Percentiles rank a stretch among this genome's conserved stretches.
Evolutionary conservation across 164 flowering plant species (phyloP).

Genomic region (grape (Vitis vinifera)): DNA sequence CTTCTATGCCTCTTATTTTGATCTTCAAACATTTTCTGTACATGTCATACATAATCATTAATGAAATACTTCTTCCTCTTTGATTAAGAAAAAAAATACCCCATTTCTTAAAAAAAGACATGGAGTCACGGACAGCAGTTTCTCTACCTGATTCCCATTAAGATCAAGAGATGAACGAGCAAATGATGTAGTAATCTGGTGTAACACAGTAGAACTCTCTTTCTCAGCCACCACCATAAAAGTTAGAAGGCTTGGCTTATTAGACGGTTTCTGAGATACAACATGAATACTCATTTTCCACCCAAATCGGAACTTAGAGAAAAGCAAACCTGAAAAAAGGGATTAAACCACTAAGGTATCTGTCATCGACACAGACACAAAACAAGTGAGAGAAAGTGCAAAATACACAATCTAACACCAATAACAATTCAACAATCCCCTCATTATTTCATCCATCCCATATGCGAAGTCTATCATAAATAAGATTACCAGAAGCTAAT

Average conservation of each 20-base stretch:
- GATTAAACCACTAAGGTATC: not conserved
- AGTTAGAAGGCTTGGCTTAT: slow-evolving; percentile 54
- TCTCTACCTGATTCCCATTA: slow-evolving; percentile 54
- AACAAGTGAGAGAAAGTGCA: not conserved
- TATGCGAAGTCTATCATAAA: not conserved
- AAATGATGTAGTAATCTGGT: slow-evolving; percentile 45
- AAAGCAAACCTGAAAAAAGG: slow-evolving; percentile 62
- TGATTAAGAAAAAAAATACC: too few relatives aligned
- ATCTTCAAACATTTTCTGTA: not conserved
- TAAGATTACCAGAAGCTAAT: not conserved
- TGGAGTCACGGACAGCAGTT: not conserved
- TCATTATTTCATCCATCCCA: not conserved
- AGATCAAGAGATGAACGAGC: slow-evolving; percentile 39
- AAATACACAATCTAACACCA: not conserved
- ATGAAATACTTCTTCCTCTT: not conserved
- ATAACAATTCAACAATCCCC: not conserved
- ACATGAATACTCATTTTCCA: slow-evolving; percentile 70
- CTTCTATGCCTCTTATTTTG: not conserved
- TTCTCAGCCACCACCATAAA: slow-evolving; percentile 77
- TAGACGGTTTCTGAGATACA: slow-evolving; percentile 47
- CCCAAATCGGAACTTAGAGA: slow-evolving; percentile 79
- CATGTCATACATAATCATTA: not conserved
- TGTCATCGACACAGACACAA: not conserved
- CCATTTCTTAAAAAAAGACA: too few relatives aligned
- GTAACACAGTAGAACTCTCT: slow-evolving; percentile 38